Evolutionary conservation across 371 early-diverging fungal genomes (phyloP).

Genomic region (Mortierella sp.): DNA sequence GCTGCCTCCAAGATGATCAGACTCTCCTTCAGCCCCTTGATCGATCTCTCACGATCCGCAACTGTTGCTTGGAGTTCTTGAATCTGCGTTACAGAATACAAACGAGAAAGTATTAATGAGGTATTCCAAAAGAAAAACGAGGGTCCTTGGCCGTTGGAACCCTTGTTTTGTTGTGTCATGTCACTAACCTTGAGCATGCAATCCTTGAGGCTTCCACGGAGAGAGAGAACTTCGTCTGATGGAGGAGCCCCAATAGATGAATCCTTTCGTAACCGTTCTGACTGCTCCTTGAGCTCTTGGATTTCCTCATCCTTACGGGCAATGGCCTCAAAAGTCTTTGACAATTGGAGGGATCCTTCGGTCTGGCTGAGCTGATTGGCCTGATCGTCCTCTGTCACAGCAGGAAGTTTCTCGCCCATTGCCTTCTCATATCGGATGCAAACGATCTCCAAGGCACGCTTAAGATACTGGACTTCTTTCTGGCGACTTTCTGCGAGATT

Average conservation of each 20-base stretch:
- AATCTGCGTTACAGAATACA: conserved; percentile 10
- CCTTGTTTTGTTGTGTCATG: no score
- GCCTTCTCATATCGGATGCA: conserved; percentile 54
- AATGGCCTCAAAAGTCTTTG: conserved; percentile 50
- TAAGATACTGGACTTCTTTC: conserved; percentile 55
- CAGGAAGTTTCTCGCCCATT: conserved; percentile 35
- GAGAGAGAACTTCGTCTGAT: conserved; percentile 38
- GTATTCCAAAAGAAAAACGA: no score
- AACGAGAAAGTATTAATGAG: no score
- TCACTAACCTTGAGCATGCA: conserved; percentile 31
- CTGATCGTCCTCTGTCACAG: conserved; percentile 41
- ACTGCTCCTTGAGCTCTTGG: conserved; percentile 40
- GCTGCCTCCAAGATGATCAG: conserved; percentile 41
- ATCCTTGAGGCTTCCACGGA: conserved; percentile 51
- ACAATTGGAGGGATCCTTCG: conserved; percentile 39
- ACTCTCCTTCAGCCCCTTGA: conserved; percentile 46
- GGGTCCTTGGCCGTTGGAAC: no score
- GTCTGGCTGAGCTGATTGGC: conserved; percentile 22
- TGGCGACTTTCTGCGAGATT: conserved; percentile 43
- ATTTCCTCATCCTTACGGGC: conserved; percentile 51
- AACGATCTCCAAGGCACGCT: conserved; percentile 55
- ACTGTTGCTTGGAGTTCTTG: conserved; percentile 39
- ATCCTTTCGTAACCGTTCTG: conserved; percentile 33
- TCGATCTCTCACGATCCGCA: conserved; percentile 28
- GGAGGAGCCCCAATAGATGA: conserved; percentile 29